Base-by-base conservation (phyloP, 2,329 filamentous ascomycete genomes). In the Teratosphaeria zuluensis region DNA sequence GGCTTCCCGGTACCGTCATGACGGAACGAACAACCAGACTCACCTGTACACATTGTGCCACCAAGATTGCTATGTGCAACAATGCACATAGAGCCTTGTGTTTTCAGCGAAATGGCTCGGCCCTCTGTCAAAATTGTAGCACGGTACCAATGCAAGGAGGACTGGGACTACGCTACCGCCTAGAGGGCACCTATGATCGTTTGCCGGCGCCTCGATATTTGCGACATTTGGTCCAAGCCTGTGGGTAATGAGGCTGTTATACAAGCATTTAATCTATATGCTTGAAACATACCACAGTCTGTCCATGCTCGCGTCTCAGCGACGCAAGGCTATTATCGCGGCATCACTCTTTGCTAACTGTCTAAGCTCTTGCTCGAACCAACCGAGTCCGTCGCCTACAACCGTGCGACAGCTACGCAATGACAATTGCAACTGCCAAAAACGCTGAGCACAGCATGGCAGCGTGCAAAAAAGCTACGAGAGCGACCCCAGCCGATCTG, bases 401-500 rank as follows among this genome's bases (percentile, higher is more conserved):
- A 19, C n/a, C 4, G 56, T 59, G 54, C 35, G 32, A 59, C 57
- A 32, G 31, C 54, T 54, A 56, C 51, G 48, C 57, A 9, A 56
- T 42, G 16, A 19, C 31, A 24, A 53, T 21, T 19, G 21, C 51
- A 24, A 59, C 28, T 56, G 58, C 58, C 58, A 56, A 54, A 56
- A 56, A 2, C 14, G 55, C 56, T 14, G 56, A 56, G 31, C 58
- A 59, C 58, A 59, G 48, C 58, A 59, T 46, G n/a, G 21, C 46
- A 35, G 54, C 35, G 28, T 53, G 51, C 14, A 19, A 33, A 19
- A 46, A 19, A 5, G 30, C 35, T 5, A 32, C 42, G 19, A 48
- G n/a, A 14, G 48, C 46, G 16, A 21, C 48, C 3, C 48, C 56
- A 19, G 28, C 46, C 31, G 56, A 53, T 48, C 14, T 56, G 52